Evolutionary conservation across 768 basidiomycete species (phyloP), one percentile per base, ranked within the genome.

Genomic region (Scleroderma citrinum): DNA sequence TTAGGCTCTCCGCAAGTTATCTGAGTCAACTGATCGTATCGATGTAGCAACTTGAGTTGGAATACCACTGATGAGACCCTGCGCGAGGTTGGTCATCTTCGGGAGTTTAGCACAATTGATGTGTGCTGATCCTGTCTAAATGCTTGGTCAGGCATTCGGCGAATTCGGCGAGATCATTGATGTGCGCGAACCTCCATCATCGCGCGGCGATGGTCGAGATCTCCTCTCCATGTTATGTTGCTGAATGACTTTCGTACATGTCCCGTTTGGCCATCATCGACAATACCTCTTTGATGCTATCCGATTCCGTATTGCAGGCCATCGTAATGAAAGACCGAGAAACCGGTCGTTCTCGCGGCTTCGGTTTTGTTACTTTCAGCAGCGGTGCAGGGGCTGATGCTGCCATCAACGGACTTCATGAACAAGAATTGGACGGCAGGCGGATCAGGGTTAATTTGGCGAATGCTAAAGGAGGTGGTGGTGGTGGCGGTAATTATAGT

Each of bases 321-420:
- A 63, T 68, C 49, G 67, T 67, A 48, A 68, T 69, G 66, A 64
- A 69, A 61, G 78, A 80, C 65, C 74, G 77, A 50, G 79, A 80
- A 55, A 80, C 78, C 43, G 76, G 76, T 49, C 75, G 78, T 53
- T 77, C 76, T 48, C 71, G 79, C 57, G 78, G 78, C 53, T 80
- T 80, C 64, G 78, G 77, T 49, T 80, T 80, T 56, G 78, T 79
- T 54, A 76, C 71, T 36, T 72, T 63, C 36, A 17, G n/a, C 40
- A 39, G 42, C 49, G 2, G 26, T 3, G 37, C 40, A 0, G 68
- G 77, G 56, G 78, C 78, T 48, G 50, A 78, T 1, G 62, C 65
- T 49, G 76, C 78, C 32, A 77, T 80, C 59, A 8, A 21, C 6
- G 61, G 44, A 39, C 58, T 78, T 62, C 63, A 80, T 60, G 79